Percentiles rank a stretch among this genome's conserved stretches.
Conservation (phyloP, 805 yeast species). For the Kazachstania psychrophila region DNA sequence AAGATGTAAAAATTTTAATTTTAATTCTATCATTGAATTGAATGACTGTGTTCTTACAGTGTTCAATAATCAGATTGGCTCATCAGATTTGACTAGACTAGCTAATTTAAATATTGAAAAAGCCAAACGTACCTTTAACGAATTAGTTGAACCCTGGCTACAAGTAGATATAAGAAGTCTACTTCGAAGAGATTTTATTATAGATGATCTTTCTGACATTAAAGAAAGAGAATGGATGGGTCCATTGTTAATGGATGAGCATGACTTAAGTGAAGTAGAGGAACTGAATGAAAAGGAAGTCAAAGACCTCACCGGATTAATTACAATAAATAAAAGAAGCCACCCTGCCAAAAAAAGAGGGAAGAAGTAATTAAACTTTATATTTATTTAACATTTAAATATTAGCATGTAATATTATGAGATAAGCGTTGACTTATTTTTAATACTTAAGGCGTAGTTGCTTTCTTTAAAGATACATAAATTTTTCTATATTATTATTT, state of each 20-base stretch:
- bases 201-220: slow-evolving; percentile 15
- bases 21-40: slow-evolving; percentile 5
- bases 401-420: no score
- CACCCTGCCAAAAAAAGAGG: no score
- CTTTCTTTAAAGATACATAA: no score
- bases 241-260: slow-evolving; percentile 20
- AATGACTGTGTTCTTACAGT: slow-evolving; percentile 9
- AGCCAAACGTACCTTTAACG: slow-evolving; percentile 6
- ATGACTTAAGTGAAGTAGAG: slow-evolving; percentile 28
- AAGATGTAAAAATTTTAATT: slow-evolving; percentile 11
- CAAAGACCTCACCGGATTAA: background rate
- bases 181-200: slow-evolving; percentile 22
- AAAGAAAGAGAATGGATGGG: slow-evolving; percentile 27
- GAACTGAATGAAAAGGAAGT: slow-evolving; percentile 7
- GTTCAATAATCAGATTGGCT: slow-evolving; percentile 9
- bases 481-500: no score
- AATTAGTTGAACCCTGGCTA: slow-evolving; percentile 7
- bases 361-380: no score
- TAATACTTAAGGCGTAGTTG: no score
- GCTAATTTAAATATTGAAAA: slow-evolving; percentile 11
- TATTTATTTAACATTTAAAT: no score
- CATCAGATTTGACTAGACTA: slow-evolving; percentile 10
- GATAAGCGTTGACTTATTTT: no score
- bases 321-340: background rate
- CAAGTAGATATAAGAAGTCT: slow-evolving; percentile 7